A percentile compares a stretch with the other conserved stretches of the same genome.
These are phyloP conservation scores for Emericellopsis terricola DNA, from an alignment of 495 filamentous ascomycete species.

Conservation along the genomic window DNA sequence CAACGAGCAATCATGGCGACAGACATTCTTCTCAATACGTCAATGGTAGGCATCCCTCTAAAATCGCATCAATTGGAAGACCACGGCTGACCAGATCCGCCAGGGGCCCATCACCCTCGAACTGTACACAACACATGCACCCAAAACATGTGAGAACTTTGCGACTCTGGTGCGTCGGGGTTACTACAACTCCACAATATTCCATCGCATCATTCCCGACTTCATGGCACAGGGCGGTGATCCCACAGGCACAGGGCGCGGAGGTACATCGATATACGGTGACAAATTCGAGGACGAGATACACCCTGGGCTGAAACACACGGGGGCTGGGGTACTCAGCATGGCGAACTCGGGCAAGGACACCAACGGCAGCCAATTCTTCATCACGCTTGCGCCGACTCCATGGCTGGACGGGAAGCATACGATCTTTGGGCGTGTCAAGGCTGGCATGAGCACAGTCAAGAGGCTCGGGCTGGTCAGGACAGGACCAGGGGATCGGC, in stretches of 20 bases:
- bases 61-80: neutral
- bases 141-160: constrained; percentile 77
- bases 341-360: constrained; percentile 95
- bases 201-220: constrained; percentile 89
- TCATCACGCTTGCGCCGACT: constrained; percentile 86
- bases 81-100: neutral
- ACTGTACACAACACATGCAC: constrained; percentile 46
- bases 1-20: constrained; percentile 52
- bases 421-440: constrained; percentile 91
- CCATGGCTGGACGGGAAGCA: constrained; percentile 97
- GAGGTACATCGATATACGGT: constrained; percentile 80
- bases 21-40: constrained; percentile 60
- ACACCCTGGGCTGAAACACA: constrained; percentile 57
- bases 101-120: constrained; percentile 71
- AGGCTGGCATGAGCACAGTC: constrained; percentile 64
- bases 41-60: constrained; percentile 39
- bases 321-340: constrained; percentile 78
- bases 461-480: constrained; percentile 83
- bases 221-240: constrained; percentile 98
- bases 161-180: constrained; percentile 53
- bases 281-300: constrained; percentile 95
- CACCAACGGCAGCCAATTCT: constrained; percentile 80
- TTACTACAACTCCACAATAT: constrained; percentile 71
- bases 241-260: constrained; percentile 87
- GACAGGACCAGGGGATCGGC: constrained; percentile 64